Base-by-base conservation (phyloP, 2,329 filamentous ascomycete species). In the Fusarium liriodendri region DNA sequence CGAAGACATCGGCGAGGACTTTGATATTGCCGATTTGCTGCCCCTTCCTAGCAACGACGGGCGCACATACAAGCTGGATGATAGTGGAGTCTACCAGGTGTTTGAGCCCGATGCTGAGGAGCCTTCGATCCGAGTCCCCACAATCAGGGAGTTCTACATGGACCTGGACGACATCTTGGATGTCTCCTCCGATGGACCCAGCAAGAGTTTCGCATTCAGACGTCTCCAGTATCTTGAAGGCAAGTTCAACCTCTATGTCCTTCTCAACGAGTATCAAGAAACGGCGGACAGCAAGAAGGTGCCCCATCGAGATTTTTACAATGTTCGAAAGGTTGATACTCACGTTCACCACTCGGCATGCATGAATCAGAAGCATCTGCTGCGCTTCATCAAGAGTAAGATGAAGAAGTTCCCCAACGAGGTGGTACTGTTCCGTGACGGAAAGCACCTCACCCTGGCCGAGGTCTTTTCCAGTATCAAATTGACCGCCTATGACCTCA, bases 371-470 rank as follows among this genome's bases (percentile, higher is more conserved):
- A 99, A 99, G 84, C 97, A 99, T 88, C 85, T 99, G 66, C 87
- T 99, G 70, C 94, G 97, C 64, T 99, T 99, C 84, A 99, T 99
- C 87, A 99, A 99, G 85, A 98, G 95, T 84, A 99, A 99, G 85
- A 98, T 99, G 95, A 98, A 98, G 89, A 99, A 98, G 83, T 97
- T 90, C 20, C 95, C 95, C 0, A 94, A 98, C 79, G 97, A 99
- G 84, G 91, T 97, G 35, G 97, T 99, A 8, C 89, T 99, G 52
- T 97, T 92, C 82, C 90, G 97, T 80, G 97, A 99, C 82, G 96
- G 94, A 69, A 97, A 96, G 82, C 91, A 97, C 82, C 87, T 99
- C 77, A 98, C 97, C 1, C 85, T 99, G 69, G 91, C 91, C 67
- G 94, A 99, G 83, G 97, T 99, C 1, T 99, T 99, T 82, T 93